phyloP scores from a whole-genome alignment of 2,329 filamentous ascomycete species.

The Chaetomium sp. region DNA sequence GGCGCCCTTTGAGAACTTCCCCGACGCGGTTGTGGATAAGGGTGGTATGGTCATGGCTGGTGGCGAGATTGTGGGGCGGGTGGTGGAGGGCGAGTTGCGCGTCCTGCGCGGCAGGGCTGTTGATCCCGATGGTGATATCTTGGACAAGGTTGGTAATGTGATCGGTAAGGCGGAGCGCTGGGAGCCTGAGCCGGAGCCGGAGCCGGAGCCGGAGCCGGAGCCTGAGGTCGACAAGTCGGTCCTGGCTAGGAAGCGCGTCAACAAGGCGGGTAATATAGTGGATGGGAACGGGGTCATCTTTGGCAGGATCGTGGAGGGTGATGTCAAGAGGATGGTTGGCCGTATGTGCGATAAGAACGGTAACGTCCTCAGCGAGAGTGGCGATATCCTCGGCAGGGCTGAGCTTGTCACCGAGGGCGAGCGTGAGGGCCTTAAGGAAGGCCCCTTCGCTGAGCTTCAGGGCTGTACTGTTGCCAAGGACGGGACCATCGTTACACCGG shows the following conservation, averaged over 20 bases:
- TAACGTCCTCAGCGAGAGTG: slow-evolving; percentile 72
- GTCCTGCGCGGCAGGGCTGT: slow-evolving; percentile 66
- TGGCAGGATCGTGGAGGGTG: slow-evolving; percentile 68
- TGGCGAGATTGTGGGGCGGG: slow-evolving; percentile 59
- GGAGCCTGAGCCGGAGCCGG: slow-evolving; percentile 45
- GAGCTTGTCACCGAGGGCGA: slow-evolving; percentile 70
- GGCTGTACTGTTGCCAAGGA: slow-evolving; percentile 69
- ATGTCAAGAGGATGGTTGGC: slow-evolving; percentile 63
- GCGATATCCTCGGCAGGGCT: slow-evolving; percentile 67
- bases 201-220: slow-evolving; percentile 42
- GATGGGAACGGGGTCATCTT: slow-evolving; percentile 58
- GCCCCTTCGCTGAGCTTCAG: slow-evolving; percentile 67
- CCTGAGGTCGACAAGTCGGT: slow-evolving; percentile 60
- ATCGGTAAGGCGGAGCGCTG: slow-evolving; percentile 53
- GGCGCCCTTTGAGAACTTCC: slow-evolving; percentile 61
- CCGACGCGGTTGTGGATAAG: slow-evolving; percentile 54
- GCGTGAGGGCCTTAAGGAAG: slow-evolving; percentile 63
- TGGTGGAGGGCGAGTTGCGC: slow-evolving; percentile 66
- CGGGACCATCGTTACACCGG: slow-evolving; percentile 65
- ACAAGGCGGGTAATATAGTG: slow-evolving; percentile 68
- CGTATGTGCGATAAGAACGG: slow-evolving; percentile 73
- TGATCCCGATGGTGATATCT: slow-evolving; percentile 69
- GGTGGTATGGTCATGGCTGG: slow-evolving; percentile 57
- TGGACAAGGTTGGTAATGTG: slow-evolving; percentile 66
- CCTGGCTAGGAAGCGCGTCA: slow-evolving; percentile 69